Evolutionary conservation across 2,329 filamentous ascomycete species (phyloP), one percentile per base, ranked within the genome.

Genomic region (Neonectria sp.): DNA sequence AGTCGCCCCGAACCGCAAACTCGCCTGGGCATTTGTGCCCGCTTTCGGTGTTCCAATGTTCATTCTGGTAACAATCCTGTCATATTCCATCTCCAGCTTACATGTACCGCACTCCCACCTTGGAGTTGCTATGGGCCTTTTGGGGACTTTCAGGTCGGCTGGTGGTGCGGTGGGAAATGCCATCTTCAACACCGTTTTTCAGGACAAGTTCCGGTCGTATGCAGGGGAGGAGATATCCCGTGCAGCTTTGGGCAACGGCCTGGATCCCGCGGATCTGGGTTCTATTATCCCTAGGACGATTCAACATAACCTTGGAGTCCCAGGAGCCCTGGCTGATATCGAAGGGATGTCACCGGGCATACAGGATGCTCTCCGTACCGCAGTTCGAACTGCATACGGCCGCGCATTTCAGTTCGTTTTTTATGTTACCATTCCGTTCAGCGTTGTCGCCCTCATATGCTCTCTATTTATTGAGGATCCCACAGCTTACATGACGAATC

Each of bases 1-100:
- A 0, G 68, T 70, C 15, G 69, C 69, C 25, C 68, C 68, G 1
- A 70, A 70, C 33, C 55, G 63, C 15, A 63, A 67, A 4, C 52
- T 66, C 7, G 68, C 68, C 6, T 70, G 67, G 67, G 63, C 63
- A 11, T 70, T 70, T 12, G 67, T 70, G 2, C 68, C 68, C 13
- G 68, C 64, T 0, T 67, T 68, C 45, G 66, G 66, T 2, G 64
- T 68, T 2, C 64, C 66, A 0, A 68, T 68, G 68, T 70, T 70
- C 1, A 29, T 70, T 1, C 40, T 69, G 40, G 57, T 66, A 6
- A 70, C 68, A 1, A 69, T 67, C 12, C 7, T 70, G 21, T 33
- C 55, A 8, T 70, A 70, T 2, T 52, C 68, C 2, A 67, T 70
- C 5, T 57, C 68, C 4, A 70, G 68, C 31, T 24, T 70, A 6